Conservation (phyloP, 2,329 filamentous ascomycete genomes). For the Fusarium anguioides region DNA sequence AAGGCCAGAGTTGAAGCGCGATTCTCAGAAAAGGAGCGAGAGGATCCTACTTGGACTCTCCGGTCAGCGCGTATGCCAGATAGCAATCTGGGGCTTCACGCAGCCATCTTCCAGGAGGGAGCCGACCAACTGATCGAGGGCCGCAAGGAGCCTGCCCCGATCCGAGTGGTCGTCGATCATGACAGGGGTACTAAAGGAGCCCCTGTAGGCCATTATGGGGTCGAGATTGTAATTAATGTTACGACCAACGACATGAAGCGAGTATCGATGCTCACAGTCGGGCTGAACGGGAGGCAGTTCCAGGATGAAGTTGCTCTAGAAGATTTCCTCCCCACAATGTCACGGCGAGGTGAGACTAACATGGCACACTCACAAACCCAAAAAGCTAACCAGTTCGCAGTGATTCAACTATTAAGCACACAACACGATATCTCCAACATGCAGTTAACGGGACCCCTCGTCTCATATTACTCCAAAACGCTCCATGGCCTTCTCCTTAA, state of each 20-base stretch:
- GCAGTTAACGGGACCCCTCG: constrained; percentile 72
- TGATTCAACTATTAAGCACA: constrained; percentile 76
- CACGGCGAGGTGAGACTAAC: constrained; percentile 71
- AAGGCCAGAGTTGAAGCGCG: constrained; percentile 88
- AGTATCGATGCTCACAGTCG: constrained; percentile 64
- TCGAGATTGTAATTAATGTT: constrained; percentile 77
- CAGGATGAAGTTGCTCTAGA: constrained; percentile 78
- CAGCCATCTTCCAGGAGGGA: constrained; percentile 78
- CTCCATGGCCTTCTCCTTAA: constrained; percentile 75
- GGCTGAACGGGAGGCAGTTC: constrained; percentile 76
- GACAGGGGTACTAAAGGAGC: constrained; percentile 73
- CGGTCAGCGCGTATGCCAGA: constrained; percentile 74
- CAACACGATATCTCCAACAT: constrained; percentile 77
- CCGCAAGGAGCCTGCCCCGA: constrained; percentile 73
- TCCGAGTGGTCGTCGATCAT: constrained; percentile 80
- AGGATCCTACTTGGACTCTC: constrained; percentile 83
- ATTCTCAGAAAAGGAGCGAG: constrained; percentile 85
- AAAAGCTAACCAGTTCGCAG: constrained; percentile 58
- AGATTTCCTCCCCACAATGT: constrained; percentile 79
- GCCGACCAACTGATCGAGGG: constrained; percentile 71
- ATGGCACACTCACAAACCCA: not conserved
- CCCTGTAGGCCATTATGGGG: constrained; percentile 73
- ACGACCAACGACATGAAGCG: constrained; percentile 63
- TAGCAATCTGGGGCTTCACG: constrained; percentile 67
- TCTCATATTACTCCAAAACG: constrained; percentile 82